Conservation (phyloP, 345 rosid species). For the Jatropha curcas region DNA sequence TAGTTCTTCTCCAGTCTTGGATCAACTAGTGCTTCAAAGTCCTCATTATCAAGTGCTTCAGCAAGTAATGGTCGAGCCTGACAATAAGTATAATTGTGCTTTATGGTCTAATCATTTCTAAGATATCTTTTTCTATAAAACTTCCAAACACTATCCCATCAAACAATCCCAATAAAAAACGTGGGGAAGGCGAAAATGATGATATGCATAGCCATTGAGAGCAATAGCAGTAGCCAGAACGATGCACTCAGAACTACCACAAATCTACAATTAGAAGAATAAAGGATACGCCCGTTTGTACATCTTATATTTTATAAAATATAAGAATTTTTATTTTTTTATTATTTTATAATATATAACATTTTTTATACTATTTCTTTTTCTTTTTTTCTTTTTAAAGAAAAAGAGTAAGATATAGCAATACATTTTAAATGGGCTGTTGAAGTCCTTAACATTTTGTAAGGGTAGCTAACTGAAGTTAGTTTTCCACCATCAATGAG, state of each 20-base stretch:
- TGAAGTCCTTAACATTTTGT: neutral
- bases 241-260: too few species aligned
- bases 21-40: conserved; percentile 68
- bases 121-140: neutral
- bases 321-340: too few species aligned
- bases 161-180: neutral
- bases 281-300: neutral
- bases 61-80: conserved; percentile 88
- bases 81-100: conserved; percentile 5
- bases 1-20: conserved; percentile 64
- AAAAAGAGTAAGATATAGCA: too few species aligned
- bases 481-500: neutral
- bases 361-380: too few species aligned
- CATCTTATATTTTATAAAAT: too few species aligned
- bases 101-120: neutral
- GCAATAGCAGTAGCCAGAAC: neutral
- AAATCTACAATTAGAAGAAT: neutral
- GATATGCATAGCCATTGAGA: neutral
- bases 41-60: conserved; percentile 75
- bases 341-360: too few species aligned
- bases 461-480: neutral
- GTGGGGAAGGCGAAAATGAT: neutral
- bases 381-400: too few species aligned
- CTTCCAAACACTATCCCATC: neutral
- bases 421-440: neutral